A percentile compares a stretch with the other conserved stretches of the same genome.
phyloP scores from a whole-genome alignment of 2,329 filamentous ascomycete species.

The Penicillium palitans region DNA sequence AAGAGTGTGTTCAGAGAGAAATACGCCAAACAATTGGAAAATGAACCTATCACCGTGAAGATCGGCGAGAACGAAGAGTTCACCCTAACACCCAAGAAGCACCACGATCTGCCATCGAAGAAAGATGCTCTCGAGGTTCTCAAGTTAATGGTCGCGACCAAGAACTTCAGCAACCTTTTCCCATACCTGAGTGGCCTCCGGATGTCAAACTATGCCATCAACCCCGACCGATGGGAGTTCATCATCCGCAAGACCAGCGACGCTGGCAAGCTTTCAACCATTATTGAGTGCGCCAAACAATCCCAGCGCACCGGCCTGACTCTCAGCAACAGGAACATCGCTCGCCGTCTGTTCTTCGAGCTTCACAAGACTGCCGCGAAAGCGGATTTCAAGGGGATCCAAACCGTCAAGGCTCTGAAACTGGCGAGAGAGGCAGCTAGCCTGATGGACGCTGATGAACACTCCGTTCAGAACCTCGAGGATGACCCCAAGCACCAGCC shows the following conservation, averaged over 20 bases:
- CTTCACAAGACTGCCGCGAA: conserved; percentile 39
- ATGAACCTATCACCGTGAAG: conserved; percentile 44
- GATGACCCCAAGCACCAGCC: conserved; percentile 43
- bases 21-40: conserved; percentile 36
- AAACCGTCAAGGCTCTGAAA: conserved; percentile 30
- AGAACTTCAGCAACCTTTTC: conserved; percentile 44
- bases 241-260: conserved; percentile 41
- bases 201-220: conserved; percentile 31
- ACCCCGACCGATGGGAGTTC: conserved; percentile 32
- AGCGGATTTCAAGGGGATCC: conserved; percentile 36
- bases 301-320: conserved; percentile 38
- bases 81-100: conserved; percentile 40
- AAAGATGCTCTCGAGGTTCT: conserved; percentile 34
- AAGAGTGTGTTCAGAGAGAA: conserved; percentile 43
- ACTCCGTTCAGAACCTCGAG: conserved; percentile 24
- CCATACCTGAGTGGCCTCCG: conserved; percentile 44
- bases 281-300: conserved; percentile 42
- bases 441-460: conserved; percentile 40
- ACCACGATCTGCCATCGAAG: conserved; percentile 35
- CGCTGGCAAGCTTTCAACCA: conserved; percentile 36
- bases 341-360: conserved; percentile 39
- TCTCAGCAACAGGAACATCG: conserved; percentile 32
- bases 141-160: conserved; percentile 38
- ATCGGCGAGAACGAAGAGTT: conserved; percentile 43
- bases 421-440: conserved; percentile 38